Percentiles rank a stretch among this genome's conserved stretches.
These are phyloP conservation scores for Selaginella tamariscina DNA, from an alignment of 75 land plant species.

Conservation along the genomic window DNA sequence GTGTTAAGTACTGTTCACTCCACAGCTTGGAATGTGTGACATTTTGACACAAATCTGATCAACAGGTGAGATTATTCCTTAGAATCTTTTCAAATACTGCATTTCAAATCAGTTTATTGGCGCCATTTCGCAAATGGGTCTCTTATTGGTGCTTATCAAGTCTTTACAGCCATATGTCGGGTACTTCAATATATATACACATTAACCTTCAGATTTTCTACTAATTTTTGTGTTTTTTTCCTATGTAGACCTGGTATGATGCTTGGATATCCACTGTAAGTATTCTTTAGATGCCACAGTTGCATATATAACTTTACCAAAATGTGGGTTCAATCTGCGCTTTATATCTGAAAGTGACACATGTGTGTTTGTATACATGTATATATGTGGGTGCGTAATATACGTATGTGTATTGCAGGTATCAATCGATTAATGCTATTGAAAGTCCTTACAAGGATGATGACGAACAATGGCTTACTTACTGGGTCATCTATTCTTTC, in stretches of 20 bases:
- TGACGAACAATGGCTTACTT: conserved; percentile 78
- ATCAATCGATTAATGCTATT: conserved; percentile 53
- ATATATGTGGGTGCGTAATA: not conserved
- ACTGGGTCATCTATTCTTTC: conserved; percentile 75
- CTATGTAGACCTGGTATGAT: conserved; percentile 50
- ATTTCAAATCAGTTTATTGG: too few relatives aligned
- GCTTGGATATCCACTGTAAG: conserved; percentile 70
- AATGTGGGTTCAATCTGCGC: too few relatives aligned
- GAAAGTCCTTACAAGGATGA: conserved; percentile 64
- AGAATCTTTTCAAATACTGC: too few relatives aligned
- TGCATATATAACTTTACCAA: not conserved
- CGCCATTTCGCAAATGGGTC: too few relatives aligned
- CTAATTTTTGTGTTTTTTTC: not conserved
- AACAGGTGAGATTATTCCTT: too few relatives aligned
- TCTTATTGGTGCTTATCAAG: not conserved
- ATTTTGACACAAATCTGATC: too few relatives aligned
- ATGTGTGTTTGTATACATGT: not conserved
- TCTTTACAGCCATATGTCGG: not conserved
- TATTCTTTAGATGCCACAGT: not conserved
- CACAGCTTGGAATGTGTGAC: too few relatives aligned
- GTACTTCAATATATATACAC: too few relatives aligned
- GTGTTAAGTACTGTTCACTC: too few relatives aligned
- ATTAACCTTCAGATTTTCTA: too few relatives aligned
- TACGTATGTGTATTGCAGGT: conserved; percentile 21
- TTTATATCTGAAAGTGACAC: too few relatives aligned